Percentiles rank a stretch among this genome's conserved stretches.
These are phyloP conservation scores for Pseudognaphalium luteoalbum DNA, from an alignment of 129 eudicot species.

Conservation along the genomic window DNA sequence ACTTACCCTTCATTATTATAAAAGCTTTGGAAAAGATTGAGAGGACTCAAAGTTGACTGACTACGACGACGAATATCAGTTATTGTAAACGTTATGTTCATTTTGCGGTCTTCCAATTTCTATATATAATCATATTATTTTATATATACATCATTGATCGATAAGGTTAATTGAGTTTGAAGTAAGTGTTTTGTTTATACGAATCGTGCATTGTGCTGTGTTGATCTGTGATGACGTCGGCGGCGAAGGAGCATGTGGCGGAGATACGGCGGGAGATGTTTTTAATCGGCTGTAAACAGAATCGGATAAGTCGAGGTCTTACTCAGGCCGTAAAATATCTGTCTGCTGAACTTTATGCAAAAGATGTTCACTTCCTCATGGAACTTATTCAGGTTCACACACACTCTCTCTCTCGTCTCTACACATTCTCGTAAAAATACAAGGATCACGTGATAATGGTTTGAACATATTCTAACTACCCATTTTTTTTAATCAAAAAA, in stretches of 20 bases:
- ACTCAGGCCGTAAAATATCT: constrained; percentile 4
- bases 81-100: background rate
- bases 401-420: too few relatives aligned
- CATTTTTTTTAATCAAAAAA: too few relatives aligned
- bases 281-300: background rate
- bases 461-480: too few relatives aligned
- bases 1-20: background rate
- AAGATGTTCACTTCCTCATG: constrained; percentile 4
- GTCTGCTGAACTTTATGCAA: constrained; percentile 2
- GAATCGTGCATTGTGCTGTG: background rate
- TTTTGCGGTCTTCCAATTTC: background rate
- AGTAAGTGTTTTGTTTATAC: background rate
- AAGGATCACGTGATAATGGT: too few relatives aligned
- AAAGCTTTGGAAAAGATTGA: background rate
- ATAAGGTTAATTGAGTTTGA: background rate
- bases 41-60: background rate
- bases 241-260: constrained; percentile 11
- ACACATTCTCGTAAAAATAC: too few relatives aligned
- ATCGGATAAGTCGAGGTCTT: background rate
- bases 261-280: constrained; percentile 9
- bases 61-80: constrained; percentile 4
- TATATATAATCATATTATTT: too few relatives aligned
- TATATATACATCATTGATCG: background rate
- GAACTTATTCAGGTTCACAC: constrained; percentile 14
- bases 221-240: background rate